Conservation (phyloP, 2,329 filamentous ascomycete species). For the Nakataea oryzae region DNA sequence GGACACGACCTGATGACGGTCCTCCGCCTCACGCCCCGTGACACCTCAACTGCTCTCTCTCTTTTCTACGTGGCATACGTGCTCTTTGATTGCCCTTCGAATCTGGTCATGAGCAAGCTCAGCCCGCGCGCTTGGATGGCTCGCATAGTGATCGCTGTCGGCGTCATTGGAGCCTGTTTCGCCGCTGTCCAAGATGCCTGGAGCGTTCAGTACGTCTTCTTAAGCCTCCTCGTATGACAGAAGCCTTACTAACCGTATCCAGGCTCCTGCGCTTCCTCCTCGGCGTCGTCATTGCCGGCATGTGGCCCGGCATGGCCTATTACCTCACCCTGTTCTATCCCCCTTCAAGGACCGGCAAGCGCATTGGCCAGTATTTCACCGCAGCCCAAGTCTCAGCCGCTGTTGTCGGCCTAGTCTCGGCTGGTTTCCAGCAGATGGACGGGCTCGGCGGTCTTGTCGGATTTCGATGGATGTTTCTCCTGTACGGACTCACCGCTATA, state of each 20-base stretch:
- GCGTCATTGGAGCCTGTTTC: conserved; percentile 74
- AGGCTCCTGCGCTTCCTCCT: conserved; percentile 73
- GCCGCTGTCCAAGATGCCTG: conserved; percentile 71
- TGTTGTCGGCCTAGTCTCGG: conserved; percentile 80
- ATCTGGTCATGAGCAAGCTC: conserved; percentile 76
- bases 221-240: conserved; percentile 3
- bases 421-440: conserved; percentile 88
- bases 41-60: conserved; percentile 75
- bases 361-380: conserved; percentile 80
- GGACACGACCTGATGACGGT: conserved; percentile 67
- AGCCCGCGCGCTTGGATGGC: conserved; percentile 88
- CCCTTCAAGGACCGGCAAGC: conserved; percentile 73
- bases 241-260: background rate
- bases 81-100: conserved; percentile 79
- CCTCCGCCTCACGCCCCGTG: conserved; percentile 58
- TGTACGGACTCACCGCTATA: conserved; percentile 70
- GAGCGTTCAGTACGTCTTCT: conserved; percentile 59
- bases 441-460: conserved; percentile 65
- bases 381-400: conserved; percentile 82
- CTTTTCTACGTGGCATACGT: conserved; percentile 92
- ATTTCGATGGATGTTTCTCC: conserved; percentile 86
- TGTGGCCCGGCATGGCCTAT: conserved; percentile 94
- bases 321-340: conserved; percentile 90
- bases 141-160: conserved; percentile 79
- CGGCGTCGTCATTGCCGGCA: conserved; percentile 79